Evolutionary conservation across 1,139 yeast genomes (phyloP), one percentile per base, ranked within the genome.

Genomic region (Kodamaea anthophila): DNA sequence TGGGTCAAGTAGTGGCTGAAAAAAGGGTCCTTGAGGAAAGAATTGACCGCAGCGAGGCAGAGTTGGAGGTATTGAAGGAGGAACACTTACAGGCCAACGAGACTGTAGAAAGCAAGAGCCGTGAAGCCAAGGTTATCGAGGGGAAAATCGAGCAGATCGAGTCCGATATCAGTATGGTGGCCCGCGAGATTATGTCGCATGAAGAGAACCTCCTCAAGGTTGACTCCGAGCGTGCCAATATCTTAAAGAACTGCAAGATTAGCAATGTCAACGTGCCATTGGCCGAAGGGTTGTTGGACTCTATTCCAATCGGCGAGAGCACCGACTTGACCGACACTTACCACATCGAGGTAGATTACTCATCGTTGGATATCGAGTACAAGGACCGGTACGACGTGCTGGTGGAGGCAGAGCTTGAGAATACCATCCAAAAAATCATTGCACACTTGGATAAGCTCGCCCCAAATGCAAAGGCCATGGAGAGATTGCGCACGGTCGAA

Each of bases 391-490:
- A 42, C 34, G 57, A 40, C 15, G 31, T 40, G 9, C 51, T 67
- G 30, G 60, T 78, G 9, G 71, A 70, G 35, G 65, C 68, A 1
- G 69, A 80, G 27, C 64, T 76, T 4, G 70, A 48, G 13, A 67
- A 52, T 2, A 47, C 46, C 24, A 46, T 64, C 9, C 55, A 53
- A 22, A 45, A 44, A 7, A 50, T 59, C 1, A 44, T 51, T 9
- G 60, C 72, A 18, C 75, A 69, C 21, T 56, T 88, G 31, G 80
- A 75, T 28, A 59, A 60, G 29, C 60, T 85, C 45, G 77, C 86
- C 14, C 95, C 96, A 10, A 87, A 87, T 51, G 66, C 78, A 15
- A 81, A 82, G 42, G 96, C 96, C 0, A 62, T 72, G 15, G 94
- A 84, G 38, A 70, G 95, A 46, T 65, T 85, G 31, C 70, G 64